Evolutionary conservation across 2,329 filamentous ascomycete genomes (phyloP), one percentile per base, ranked within the genome.

Genomic region (Colletotrichum sp.): DNA sequence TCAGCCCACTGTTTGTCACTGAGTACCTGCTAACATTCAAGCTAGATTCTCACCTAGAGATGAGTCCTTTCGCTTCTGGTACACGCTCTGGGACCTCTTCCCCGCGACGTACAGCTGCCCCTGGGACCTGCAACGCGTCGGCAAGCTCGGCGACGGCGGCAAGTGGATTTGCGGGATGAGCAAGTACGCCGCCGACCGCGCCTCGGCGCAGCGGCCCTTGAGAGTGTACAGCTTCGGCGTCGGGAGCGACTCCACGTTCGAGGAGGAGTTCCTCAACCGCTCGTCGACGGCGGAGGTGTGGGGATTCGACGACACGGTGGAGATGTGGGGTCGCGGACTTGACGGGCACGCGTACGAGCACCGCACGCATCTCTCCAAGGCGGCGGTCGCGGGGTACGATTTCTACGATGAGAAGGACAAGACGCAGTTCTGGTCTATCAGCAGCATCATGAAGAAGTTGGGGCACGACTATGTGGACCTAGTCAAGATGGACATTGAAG

Each of bases 101-200:
- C 83, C 83, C 10, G 80, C 85, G 3, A 81, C 83, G 2, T 86
- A 84, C 77, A 81, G 79, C 62, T 86, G 84, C 77, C 85, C 85
- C 4, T 81, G 84, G 74, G 84, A 86, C 36, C 79, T 86, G 4
- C 82, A 85, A 71, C 80, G 85, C 8, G 79, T 86, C 3, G 85
- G 85, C 2, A 78, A 80, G 6, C 76, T 84, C 1, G 85, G 85
- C 30, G 84, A 86, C 34, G 85, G 85, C 28, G 85, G 85, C 12
- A 87, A 86, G 77, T 85, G 84, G 82, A 81, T 86, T 13, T 87
- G 84, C 78, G 85, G 85, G 13, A 84, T 86, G 82, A 81, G 80
- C 8, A 77, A 79, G 16, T 84, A 83, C 76, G 83, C 84, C 75
- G 74, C 72, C 26, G 16, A 15, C 16, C 21, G 34, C 24, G 7